Evolutionary conservation across 805 yeast species (phyloP).

Genomic region (Lachancea sp.): DNA sequence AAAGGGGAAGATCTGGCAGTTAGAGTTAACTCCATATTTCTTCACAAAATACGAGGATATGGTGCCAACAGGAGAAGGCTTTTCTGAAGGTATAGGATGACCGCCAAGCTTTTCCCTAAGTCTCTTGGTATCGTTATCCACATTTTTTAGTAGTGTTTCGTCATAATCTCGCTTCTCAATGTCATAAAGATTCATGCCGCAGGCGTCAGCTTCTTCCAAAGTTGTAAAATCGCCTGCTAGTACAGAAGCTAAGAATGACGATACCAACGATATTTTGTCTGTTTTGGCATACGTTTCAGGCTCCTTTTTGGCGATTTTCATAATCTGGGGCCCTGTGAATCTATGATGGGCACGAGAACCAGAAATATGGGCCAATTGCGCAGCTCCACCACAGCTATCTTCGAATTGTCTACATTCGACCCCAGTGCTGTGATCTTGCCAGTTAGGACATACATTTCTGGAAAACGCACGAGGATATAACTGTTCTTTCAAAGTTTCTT

Average conservation of each 20-base stretch:
- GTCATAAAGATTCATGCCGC: conserved; percentile 90
- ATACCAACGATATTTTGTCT: conserved; percentile 61
- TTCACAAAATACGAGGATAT: conserved; percentile 55
- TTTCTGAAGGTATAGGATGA: conserved; percentile 37
- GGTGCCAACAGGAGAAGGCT: conserved; percentile 38
- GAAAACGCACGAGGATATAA: conserved; percentile 50
- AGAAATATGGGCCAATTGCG: conserved; percentile 53
- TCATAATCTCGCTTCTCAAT: conserved; percentile 51
- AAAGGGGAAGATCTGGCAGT: conserved; percentile 63
- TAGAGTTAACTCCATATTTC: conserved; percentile 54
- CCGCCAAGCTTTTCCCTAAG: conserved; percentile 39
- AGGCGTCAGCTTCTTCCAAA: conserved; percentile 79
- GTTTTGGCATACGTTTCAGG: conserved; percentile 52
- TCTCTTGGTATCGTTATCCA: conserved; percentile 25
- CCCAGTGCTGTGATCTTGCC: conserved; percentile 92
- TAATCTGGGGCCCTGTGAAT: conserved; percentile 88
- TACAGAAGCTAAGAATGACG: conserved; percentile 69
- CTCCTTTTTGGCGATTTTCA: conserved; percentile 53
- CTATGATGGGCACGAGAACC: conserved; percentile 87
- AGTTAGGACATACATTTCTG: conserved; percentile 67
- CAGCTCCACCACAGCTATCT: conserved; percentile 50
- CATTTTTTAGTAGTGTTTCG: conserved; percentile 44
- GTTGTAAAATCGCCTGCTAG: conserved; percentile 57
- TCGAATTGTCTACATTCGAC: conserved; percentile 61
- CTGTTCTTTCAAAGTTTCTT: conserved; percentile 39